Evolutionary conservation across 768 basidiomycete genomes (phyloP).

Genomic region (Saitozyma sp.): DNA sequence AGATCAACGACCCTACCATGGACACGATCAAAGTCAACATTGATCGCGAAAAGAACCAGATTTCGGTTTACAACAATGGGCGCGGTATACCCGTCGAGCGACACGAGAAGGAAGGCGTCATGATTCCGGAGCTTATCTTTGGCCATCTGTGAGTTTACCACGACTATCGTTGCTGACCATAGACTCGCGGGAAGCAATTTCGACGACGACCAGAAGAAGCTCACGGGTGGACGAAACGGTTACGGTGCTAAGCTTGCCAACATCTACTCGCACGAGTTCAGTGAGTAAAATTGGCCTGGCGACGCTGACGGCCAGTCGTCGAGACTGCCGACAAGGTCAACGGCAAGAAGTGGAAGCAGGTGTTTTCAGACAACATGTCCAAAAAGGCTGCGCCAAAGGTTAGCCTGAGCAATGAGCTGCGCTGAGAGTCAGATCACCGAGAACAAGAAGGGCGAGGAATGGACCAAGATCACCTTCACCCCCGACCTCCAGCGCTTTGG

Average conservation of each 20-base stretch:
- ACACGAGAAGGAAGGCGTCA: conserved; percentile 86
- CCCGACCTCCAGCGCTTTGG: conserved; percentile 91
- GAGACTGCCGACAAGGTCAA: conserved; percentile 90
- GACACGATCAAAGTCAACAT: conserved; percentile 85
- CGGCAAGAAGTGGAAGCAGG: conserved; percentile 89
- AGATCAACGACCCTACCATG: conserved; percentile 94
- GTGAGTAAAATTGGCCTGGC: conserved; percentile 27
- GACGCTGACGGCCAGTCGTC: conserved; percentile 56
- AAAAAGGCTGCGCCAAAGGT: conserved; percentile 77
- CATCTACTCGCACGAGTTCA: conserved; percentile 96
- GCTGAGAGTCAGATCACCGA: conserved; percentile 67
- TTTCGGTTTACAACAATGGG: conserved; percentile 94
- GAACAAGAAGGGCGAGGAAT: conserved; percentile 82
- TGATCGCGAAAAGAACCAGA: conserved; percentile 75
- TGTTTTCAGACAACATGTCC: conserved; percentile 90
- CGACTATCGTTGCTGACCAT: conserved; percentile 12
- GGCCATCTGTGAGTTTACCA: conserved; percentile 67
- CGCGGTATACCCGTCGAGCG: conserved; percentile 95
- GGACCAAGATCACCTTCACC: conserved; percentile 86
- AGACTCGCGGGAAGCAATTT: conserved; percentile 89
- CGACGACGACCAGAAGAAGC: conserved; percentile 97
- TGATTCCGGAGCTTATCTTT: conserved; percentile 96
- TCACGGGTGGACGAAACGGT: conserved; percentile 97
- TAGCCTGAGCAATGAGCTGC: not conserved
- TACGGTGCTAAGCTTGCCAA: conserved; percentile 98